Evolutionary conservation across 2,329 filamentous ascomycete species (phyloP).

Genomic region (Blastomyces emzantsi): DNA sequence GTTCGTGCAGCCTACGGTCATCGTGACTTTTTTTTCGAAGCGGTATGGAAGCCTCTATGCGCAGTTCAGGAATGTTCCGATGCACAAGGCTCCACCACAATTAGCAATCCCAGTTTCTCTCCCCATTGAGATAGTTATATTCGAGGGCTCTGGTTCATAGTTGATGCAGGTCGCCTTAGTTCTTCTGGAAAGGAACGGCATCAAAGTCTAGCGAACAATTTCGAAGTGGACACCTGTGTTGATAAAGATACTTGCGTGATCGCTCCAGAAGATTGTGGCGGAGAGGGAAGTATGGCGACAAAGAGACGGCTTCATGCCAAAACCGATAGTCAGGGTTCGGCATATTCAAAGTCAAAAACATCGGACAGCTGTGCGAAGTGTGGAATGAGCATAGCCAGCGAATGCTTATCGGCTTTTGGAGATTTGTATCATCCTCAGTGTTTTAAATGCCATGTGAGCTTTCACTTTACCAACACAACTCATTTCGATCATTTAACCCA

Average conservation of each 20-base stretch:
- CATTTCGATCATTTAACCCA: not conserved
- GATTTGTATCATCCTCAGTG: not conserved
- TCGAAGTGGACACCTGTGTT: not conserved
- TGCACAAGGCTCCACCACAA: not conserved
- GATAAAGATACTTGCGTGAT: not conserved
- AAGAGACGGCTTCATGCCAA: not conserved
- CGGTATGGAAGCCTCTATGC: not conserved
- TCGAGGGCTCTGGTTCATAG: not conserved
- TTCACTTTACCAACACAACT: not conserved
- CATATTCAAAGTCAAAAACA: not conserved
- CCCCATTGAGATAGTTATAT: not conserved
- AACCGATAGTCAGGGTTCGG: not conserved
- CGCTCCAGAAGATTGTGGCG: not conserved
- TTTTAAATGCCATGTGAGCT: constrained; percentile 4
- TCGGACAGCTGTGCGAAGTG: not conserved
- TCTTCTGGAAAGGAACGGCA: not conserved
- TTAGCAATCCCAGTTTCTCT: not conserved
- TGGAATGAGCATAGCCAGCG: constrained; percentile 2
- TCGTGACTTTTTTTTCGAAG: not conserved
- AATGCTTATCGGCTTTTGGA: not conserved
- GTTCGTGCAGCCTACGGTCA: not conserved
- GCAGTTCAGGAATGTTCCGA: not conserved
- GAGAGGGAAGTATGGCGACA: not conserved
- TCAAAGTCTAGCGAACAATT: not conserved
- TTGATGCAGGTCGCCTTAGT: not conserved